phyloP scores from a whole-genome alignment of 495 filamentous ascomycete genomes.

The Xylona heveae region DNA sequence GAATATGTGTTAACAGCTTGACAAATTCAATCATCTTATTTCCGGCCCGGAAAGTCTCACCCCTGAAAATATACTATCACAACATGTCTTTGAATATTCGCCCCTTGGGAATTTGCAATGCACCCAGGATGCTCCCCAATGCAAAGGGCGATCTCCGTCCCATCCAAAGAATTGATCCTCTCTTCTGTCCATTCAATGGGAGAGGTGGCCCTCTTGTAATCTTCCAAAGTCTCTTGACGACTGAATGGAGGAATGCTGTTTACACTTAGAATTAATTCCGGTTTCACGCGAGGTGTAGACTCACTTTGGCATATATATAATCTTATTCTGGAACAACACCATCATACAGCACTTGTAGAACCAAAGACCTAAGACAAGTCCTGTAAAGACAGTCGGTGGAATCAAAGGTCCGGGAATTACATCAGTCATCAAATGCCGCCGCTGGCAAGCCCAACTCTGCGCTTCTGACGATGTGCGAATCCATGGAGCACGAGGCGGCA shows the following conservation, averaged over 20 bases:
- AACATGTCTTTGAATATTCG: conserved; percentile 7
- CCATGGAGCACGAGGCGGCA: too few relatives aligned
- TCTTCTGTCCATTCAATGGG: conserved; percentile 43
- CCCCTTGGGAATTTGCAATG: neutral
- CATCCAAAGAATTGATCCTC: conserved; percentile 29
- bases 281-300: conserved; percentile 20
- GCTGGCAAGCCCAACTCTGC: neutral
- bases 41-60: conserved; percentile 9
- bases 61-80: conserved; percentile 40
- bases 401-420: conserved; percentile 31
- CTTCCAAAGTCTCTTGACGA: conserved; percentile 32
- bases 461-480: too few relatives aligned
- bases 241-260: conserved; percentile 13
- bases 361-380: conserved; percentile 46
- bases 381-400: conserved; percentile 43
- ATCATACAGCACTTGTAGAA: conserved; percentile 68
- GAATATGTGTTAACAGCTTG: conserved; percentile 3
- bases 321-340: conserved; percentile 61
- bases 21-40: conserved; percentile 5
- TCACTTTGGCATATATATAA: conserved; percentile 69
- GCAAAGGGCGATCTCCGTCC: conserved; percentile 35
- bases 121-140: conserved; percentile 21
- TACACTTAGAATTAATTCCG: neutral
- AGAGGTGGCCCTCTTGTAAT: conserved; percentile 33
- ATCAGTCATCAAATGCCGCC: conserved; percentile 1